Conservation (phyloP, 2,329 filamentous ascomycete species). For the Colletotrichum sp. region DNA sequence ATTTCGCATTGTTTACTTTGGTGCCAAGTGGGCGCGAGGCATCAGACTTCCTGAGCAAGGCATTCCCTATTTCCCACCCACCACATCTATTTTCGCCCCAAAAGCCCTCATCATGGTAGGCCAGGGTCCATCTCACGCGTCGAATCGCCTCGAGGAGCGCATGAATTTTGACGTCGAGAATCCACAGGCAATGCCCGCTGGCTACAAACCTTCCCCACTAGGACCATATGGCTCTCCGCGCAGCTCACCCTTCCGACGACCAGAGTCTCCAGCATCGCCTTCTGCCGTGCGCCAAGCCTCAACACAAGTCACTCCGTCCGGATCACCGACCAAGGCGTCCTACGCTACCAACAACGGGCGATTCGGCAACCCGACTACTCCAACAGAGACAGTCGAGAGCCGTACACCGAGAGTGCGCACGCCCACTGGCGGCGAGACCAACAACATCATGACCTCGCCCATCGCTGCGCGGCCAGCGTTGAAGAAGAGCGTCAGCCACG, state of each 20-base stretch:
- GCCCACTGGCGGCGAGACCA: conserved; percentile 23
- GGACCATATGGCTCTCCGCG: conserved; percentile 71
- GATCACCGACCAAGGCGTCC: conserved; percentile 60
- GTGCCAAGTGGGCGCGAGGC: conserved; percentile 9
- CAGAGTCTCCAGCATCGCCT: conserved; percentile 69
- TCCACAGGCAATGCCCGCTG: conserved; percentile 54
- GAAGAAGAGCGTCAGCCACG: conserved; percentile 42
- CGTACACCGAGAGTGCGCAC: conserved; percentile 40
- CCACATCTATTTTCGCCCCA: background rate
- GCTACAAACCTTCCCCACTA: conserved; percentile 74
- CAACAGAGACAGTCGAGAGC: conserved; percentile 40
- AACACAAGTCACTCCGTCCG: conserved; percentile 55
- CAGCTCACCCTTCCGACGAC: conserved; percentile 67
- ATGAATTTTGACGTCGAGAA: conserved; percentile 19
- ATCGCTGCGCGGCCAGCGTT: conserved; percentile 34
- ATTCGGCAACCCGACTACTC: conserved; percentile 46
- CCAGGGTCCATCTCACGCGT: conserved; percentile 7
- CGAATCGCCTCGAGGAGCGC: conserved; percentile 4
- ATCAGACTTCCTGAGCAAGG: conserved; percentile 18
- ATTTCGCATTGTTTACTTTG: conserved; percentile 21
- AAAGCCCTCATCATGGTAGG: conserved; percentile 10
- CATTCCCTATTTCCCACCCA: conserved; percentile 14
- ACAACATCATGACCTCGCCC: conserved; percentile 42
- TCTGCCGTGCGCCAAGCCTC: conserved; percentile 64
- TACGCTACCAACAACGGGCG: conserved; percentile 27